Evolutionary conservation across 345 rosid genomes (phyloP).

Genomic region (Eucalyptus pumila): DNA sequence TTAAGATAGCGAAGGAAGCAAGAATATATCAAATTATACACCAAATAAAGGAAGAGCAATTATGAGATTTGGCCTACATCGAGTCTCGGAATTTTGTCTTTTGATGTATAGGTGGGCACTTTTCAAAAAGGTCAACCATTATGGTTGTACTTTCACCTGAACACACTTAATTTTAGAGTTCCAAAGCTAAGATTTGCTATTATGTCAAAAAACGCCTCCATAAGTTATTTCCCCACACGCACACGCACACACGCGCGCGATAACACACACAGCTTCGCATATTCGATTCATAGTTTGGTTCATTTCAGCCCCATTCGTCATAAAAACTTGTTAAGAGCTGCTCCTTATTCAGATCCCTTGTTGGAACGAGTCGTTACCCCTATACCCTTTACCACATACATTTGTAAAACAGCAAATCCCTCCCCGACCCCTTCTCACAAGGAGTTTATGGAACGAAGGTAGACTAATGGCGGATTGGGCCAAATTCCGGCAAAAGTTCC

Average conservation of each 20-base stretch:
- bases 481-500: neutral
- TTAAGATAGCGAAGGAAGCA: neutral
- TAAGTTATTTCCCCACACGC: neutral
- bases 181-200: neutral
- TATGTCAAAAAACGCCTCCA: neutral
- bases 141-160: fast-evolving
- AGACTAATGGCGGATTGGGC: neutral
- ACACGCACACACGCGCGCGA: too few species aligned
- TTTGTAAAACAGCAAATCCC: neutral
- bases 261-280: neutral
- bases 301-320: neutral
- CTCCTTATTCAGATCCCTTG: neutral
- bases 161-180: neutral
- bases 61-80: neutral
- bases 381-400: neutral
- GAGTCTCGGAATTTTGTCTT: neutral
- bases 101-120: neutral
- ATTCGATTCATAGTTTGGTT: neutral
- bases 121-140: neutral
- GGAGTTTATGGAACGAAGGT: neutral
- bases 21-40: too few species aligned
- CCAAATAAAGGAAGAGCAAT: too few species aligned
- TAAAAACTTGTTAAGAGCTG: neutral
- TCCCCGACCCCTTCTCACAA: neutral
- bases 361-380: fast-evolving